These are phyloP conservation scores for Scedosporium minutisporum DNA, from an alignment of 2,329 filamentous ascomycete species.

Conservation along the genomic window DNA sequence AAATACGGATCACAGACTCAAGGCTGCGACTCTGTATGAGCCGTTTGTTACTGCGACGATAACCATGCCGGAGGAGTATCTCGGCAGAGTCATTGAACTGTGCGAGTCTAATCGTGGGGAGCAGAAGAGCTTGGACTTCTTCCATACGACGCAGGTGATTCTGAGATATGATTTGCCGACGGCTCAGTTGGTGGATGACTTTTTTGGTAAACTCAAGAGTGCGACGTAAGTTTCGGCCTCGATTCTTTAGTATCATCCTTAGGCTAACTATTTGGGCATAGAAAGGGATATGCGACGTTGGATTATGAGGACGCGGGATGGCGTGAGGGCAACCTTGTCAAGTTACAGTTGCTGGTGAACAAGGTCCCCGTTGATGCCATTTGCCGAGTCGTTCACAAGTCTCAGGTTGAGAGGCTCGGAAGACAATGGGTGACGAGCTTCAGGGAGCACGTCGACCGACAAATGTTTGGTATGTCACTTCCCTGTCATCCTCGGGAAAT, in stretches of 20 bases:
- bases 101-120: slow-evolving; percentile 84
- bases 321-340: slow-evolving; percentile 68
- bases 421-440: slow-evolving; percentile 89
- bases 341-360: slow-evolving; percentile 89
- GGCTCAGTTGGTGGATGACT: slow-evolving; percentile 85
- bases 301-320: slow-evolving; percentile 97
- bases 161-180: slow-evolving; percentile 85
- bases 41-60: slow-evolving; percentile 68
- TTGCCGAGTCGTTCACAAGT: slow-evolving; percentile 75
- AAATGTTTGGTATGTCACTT: slow-evolving; percentile 62
- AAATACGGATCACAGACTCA: slow-evolving; percentile 35
- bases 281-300: slow-evolving; percentile 85
- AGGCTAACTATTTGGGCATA: slow-evolving; percentile 12
- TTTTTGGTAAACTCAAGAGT: slow-evolving; percentile 94
- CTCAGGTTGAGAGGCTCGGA: slow-evolving; percentile 72
- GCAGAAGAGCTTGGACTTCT: slow-evolving; percentile 83
- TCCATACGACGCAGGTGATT: slow-evolving; percentile 86
- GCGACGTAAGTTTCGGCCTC: slow-evolving; percentile 42
- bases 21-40: slow-evolving; percentile 37
- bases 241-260: not conserved
- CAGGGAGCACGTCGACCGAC: slow-evolving; percentile 90
- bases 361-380: slow-evolving; percentile 90
- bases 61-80: slow-evolving; percentile 85
- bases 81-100: slow-evolving; percentile 89
- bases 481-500: not conserved